These are phyloP conservation scores for Acorus gramineus DNA, from an alignment of 106 monocot species.

Conservation along the genomic window DNA sequence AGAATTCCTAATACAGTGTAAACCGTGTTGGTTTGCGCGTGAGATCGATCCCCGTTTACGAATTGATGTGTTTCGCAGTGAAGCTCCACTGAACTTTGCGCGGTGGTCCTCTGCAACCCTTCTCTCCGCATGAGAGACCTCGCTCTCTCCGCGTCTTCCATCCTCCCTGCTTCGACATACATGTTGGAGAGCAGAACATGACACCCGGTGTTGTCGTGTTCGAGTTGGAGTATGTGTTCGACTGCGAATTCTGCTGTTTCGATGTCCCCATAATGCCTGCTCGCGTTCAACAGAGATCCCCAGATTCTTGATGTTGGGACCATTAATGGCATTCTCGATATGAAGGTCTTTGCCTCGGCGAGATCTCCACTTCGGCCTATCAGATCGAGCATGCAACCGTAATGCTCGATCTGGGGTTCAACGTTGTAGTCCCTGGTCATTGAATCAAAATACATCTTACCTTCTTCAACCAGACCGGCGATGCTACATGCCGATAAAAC, in stretches of 20 bases:
- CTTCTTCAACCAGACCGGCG: slow-evolving; percentile 56
- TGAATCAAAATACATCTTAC: slow-evolving; percentile 47
- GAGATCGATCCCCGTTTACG: slow-evolving; percentile 49
- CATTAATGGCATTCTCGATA: slow-evolving; percentile 54
- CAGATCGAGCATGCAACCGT: slow-evolving; percentile 84
- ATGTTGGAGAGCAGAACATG: slow-evolving; percentile 52
- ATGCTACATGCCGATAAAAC: slow-evolving; percentile 72
- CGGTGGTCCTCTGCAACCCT: slow-evolving; percentile 31
- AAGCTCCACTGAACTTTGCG: slow-evolving; percentile 46
- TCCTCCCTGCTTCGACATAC: slow-evolving; percentile 62
- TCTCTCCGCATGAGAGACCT: slow-evolving; percentile 46
- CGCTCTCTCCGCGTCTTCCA: slow-evolving; percentile 44
- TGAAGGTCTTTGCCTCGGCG: slow-evolving; percentile 40
- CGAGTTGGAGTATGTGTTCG: slow-evolving; percentile 34
- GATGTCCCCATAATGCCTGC: slow-evolving; percentile 58
- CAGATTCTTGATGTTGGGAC: slow-evolving; percentile 64
- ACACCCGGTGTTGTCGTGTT: slow-evolving; percentile 86
- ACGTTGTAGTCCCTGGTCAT: slow-evolving; percentile 49
- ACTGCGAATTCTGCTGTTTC: slow-evolving; percentile 67
- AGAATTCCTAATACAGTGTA: slow-evolving; percentile 40
- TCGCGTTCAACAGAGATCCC: slow-evolving; percentile 80
- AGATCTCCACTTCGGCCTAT: slow-evolving; percentile 68
- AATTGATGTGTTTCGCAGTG: slow-evolving; percentile 31
- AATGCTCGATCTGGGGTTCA: slow-evolving; percentile 65
- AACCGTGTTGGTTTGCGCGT: slow-evolving; percentile 28